Evolutionary conservation across 2,329 filamentous ascomycete species (phyloP).

Genomic region (Moelleriella libera): DNA sequence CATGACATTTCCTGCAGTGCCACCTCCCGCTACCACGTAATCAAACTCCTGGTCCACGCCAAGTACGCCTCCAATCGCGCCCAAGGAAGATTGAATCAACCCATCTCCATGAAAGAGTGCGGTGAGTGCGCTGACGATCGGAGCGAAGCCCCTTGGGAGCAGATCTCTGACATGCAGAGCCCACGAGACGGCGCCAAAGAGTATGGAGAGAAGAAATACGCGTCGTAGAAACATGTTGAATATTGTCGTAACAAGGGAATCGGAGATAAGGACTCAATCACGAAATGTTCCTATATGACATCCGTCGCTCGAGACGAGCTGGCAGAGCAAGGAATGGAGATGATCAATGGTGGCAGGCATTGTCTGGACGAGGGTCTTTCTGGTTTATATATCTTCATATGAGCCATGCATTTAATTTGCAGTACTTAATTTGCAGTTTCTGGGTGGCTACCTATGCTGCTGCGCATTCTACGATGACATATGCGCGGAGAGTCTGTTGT

Average conservation of each 20-base stretch:
- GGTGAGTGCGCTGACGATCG: background rate
- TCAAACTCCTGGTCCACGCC: slow-evolving; percentile 5
- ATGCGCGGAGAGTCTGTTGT: no score
- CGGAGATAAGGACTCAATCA: no score
- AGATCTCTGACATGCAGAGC: background rate
- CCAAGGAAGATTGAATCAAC: background rate
- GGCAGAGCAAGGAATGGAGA: no score
- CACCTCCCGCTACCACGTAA: slow-evolving; percentile 22
- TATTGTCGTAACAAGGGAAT: background rate
- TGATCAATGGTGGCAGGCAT: no score
- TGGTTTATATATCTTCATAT: no score
- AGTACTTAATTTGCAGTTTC: no score
- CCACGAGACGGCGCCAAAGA: background rate
- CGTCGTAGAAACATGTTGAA: background rate
- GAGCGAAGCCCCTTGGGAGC: background rate
- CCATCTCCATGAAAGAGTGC: background rate
- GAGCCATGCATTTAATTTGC: no score
- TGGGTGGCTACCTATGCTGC: no score
- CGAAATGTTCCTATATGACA: no score
- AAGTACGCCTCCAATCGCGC: background rate
- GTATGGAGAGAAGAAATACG: background rate
- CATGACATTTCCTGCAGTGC: slow-evolving; percentile 20
- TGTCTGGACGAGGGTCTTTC: no score
- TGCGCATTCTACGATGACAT: no score
- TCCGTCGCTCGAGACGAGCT: no score